These are phyloP conservation scores for Haematococcus lacustris DNA, from an alignment of 139 green algal species.

Conservation along the genomic window DNA sequence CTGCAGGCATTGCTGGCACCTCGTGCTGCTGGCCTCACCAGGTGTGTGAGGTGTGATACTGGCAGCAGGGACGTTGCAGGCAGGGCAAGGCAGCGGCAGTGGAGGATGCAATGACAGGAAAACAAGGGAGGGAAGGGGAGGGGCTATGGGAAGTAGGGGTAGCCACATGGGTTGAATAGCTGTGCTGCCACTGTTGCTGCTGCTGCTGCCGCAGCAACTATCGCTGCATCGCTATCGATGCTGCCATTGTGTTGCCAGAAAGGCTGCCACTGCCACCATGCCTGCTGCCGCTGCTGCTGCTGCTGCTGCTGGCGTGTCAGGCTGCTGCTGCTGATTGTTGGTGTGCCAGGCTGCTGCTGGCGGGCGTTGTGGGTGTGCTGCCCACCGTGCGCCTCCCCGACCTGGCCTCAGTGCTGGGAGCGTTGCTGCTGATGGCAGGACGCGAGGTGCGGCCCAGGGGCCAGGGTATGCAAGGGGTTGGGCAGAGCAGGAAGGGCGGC, in stretches of 20 bases:
- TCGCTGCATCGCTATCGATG: too few relatives aligned
- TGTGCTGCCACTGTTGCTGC: background rate
- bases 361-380: slow-evolving; percentile 41
- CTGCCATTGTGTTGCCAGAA: too few relatives aligned
- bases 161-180: background rate
- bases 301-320: background rate
- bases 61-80: background rate
- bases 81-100: background rate
- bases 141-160: background rate
- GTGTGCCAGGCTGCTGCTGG: slow-evolving; percentile 51
- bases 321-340: too few relatives aligned
- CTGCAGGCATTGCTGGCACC: background rate
- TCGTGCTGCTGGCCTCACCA: background rate
- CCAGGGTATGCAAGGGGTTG: too few relatives aligned
- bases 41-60: background rate
- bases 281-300: too few relatives aligned
- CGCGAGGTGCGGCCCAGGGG: too few relatives aligned
- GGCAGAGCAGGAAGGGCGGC: too few relatives aligned
- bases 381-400: slow-evolving; percentile 34
- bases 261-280: too few relatives aligned
- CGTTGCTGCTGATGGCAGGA: slow-evolving; percentile 28
- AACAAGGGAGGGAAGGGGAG: background rate
- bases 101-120: background rate
- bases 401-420: slow-evolving; percentile 40
- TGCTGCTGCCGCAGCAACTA: background rate